Conservation (phyloP, 768 basidiomycete species). For the Kwoniella shandongensis region DNA sequence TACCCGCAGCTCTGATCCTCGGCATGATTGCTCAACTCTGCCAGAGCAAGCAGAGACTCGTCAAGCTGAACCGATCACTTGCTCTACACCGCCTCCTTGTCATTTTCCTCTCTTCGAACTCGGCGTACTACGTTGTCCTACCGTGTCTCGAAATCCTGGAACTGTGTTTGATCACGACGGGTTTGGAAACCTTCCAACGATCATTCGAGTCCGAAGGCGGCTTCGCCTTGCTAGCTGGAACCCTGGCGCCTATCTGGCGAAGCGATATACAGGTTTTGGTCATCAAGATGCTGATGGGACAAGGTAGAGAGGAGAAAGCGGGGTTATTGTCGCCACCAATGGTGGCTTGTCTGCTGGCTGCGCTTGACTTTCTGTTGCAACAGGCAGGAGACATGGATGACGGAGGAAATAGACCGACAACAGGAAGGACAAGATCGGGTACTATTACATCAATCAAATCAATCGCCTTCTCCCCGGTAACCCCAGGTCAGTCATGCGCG, state of each 20-base stretch:
- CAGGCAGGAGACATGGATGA: conserved; percentile 35
- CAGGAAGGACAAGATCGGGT: conserved; percentile 28
- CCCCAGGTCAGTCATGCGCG: conserved; percentile 10
- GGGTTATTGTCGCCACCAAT: conserved; percentile 52
- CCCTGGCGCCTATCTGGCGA: conserved; percentile 70
- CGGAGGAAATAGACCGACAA: conserved; percentile 12
- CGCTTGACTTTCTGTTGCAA: conserved; percentile 64
- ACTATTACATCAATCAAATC: conserved; percentile 35
- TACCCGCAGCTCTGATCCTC: conserved; percentile 58
- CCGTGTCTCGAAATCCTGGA: conserved; percentile 47
- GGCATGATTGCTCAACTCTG: conserved; percentile 66
- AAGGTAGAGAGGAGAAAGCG: conserved; percentile 26
- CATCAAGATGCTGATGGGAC: conserved; percentile 68
- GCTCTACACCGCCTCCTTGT: conserved; percentile 77
- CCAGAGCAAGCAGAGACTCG: conserved; percentile 60
- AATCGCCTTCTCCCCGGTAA: conserved; percentile 21
- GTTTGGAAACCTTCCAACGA: conserved; percentile 69
- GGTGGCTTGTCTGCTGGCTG: conserved; percentile 68
- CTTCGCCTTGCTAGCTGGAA: conserved; percentile 71
- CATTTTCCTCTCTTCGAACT: conserved; percentile 75
- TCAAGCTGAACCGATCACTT: conserved; percentile 70
- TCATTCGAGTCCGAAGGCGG: conserved; percentile 85
- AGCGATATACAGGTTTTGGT: conserved; percentile 65
- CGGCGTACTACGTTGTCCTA: conserved; percentile 58
- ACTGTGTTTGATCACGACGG: conserved; percentile 55